Conservation (phyloP, 1,139 yeast species). For the Chernovozyma sophiae-reginae region DNA sequence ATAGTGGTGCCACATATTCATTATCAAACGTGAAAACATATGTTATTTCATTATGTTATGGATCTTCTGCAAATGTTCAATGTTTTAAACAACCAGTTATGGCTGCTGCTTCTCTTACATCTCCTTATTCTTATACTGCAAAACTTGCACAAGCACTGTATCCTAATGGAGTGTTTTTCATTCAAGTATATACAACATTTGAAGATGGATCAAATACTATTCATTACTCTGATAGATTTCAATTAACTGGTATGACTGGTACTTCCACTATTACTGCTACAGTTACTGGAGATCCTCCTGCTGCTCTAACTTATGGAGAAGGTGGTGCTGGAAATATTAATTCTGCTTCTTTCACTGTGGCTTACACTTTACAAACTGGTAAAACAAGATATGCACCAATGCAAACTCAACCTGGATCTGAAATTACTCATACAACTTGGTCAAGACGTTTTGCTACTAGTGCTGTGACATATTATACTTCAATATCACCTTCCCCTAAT, state of each 20-base stretch:
- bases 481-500: constrained; percentile 38
- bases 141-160: constrained; percentile 40
- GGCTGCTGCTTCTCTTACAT: constrained; percentile 11
- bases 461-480: constrained; percentile 53
- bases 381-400: constrained; percentile 77
- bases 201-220: constrained; percentile 48
- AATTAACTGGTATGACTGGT: constrained; percentile 69
- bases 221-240: constrained; percentile 68
- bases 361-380: constrained; percentile 78
- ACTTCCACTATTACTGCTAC: constrained; percentile 29
- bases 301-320: constrained; percentile 26
- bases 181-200: constrained; percentile 56
- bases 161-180: constrained; percentile 61
- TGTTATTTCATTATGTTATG: constrained; percentile 64
- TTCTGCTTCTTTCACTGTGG: constrained; percentile 38
- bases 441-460: constrained; percentile 60
- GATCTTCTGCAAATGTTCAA: constrained; percentile 48
- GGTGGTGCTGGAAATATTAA: constrained; percentile 21
- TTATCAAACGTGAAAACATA: constrained; percentile 41
- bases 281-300: constrained; percentile 27
- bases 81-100: constrained; percentile 29
- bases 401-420: constrained; percentile 80
- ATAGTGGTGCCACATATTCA: constrained; percentile 36
- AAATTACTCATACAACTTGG: constrained; percentile 65
- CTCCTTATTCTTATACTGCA: constrained; percentile 34